A percentile compares a stretch with the other conserved stretches of the same genome.
Conservation (phyloP, 257 asterid genomes). For the Agastache rugosa region DNA sequence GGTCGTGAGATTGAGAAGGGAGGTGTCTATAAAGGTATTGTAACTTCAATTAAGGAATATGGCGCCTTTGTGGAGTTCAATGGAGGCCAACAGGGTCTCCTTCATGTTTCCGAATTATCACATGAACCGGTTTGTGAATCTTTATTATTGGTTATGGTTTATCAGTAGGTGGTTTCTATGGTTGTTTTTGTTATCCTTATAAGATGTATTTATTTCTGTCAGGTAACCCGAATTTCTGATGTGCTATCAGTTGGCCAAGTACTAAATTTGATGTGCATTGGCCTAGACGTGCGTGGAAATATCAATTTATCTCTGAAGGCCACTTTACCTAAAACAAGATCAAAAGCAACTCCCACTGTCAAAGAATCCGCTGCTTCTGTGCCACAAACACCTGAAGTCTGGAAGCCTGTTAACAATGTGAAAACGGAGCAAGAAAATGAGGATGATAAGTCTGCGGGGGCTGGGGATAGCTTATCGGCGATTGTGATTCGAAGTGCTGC, state of each 20-base stretch:
- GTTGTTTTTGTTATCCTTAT: constrained; percentile 30
- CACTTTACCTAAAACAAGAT: constrained; percentile 50
- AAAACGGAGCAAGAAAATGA: constrained; percentile 48
- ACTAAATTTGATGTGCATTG: constrained; percentile 84
- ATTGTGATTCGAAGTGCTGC: constrained; percentile 83
- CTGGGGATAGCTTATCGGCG: constrained; percentile 47
- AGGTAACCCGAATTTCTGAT: constrained; percentile 87
- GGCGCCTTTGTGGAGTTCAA: constrained; percentile 98
- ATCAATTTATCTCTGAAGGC: constrained; percentile 89
- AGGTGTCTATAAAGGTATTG: constrained; percentile 77
- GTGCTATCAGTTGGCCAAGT: constrained; percentile 80
- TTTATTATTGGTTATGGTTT: background rate
- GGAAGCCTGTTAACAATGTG: constrained; percentile 44
- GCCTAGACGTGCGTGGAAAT: constrained; percentile 89
- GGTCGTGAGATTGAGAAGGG: constrained; percentile 93
- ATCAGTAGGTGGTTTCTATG: constrained; percentile 14
- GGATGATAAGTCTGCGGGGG: constrained; percentile 38
- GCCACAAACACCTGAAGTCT: constrained; percentile 45
- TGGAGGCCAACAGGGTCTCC: constrained; percentile 97
- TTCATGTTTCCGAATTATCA: constrained; percentile 92
- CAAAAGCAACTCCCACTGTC: constrained; percentile 41
- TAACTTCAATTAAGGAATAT: constrained; percentile 85
- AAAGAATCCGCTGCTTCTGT: constrained; percentile 39
- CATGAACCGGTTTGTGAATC: constrained; percentile 66
- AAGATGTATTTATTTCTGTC: constrained; percentile 35